A percentile compares a stretch with the other conserved stretches of the same genome.
These are phyloP conservation scores for Verticillium alfalfae DNA, from an alignment of 2,329 filamentous ascomycete genomes.

Conservation along the genomic window DNA sequence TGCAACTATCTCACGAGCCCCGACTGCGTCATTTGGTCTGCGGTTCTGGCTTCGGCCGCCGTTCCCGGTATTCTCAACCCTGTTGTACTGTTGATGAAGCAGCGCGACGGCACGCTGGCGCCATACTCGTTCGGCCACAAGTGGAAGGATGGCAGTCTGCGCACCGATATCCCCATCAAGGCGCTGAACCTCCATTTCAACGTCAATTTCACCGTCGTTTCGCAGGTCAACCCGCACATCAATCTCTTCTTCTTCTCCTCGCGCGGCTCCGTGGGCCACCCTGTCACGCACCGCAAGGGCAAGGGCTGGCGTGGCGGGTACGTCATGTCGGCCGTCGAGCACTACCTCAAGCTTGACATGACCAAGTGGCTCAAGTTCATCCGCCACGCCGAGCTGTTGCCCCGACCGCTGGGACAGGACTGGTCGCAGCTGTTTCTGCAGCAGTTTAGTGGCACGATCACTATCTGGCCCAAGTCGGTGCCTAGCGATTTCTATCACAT, in stretches of 20 bases:
- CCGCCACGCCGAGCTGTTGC: constrained; percentile 84
- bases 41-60: constrained; percentile 87
- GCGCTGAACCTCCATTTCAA: constrained; percentile 96
- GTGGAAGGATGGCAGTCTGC: constrained; percentile 94
- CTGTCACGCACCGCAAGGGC: constrained; percentile 88
- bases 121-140: constrained; percentile 98
- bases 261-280: constrained; percentile 82
- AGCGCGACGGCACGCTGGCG: constrained; percentile 65
- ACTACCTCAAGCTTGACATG: constrained; percentile 92
- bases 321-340: constrained; percentile 84
- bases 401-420: constrained; percentile 85
- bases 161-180: constrained; percentile 93
- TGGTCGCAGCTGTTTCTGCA: constrained; percentile 98
- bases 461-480: constrained; percentile 85
- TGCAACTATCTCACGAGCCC: constrained; percentile 94
- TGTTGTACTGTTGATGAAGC: constrained; percentile 89
- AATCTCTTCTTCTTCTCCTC: constrained; percentile 99
- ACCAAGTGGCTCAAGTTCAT: constrained; percentile 97
- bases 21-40: constrained; percentile 98
- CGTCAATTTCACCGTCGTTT: constrained; percentile 91
- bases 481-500: constrained; percentile 81
- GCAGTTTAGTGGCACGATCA: constrained; percentile 89
- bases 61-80: constrained; percentile 96
- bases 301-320: constrained; percentile 96
- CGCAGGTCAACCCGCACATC: constrained; percentile 91